Conservation (phyloP, 129 eudicot species). For the Flaveria ramosissima region DNA sequence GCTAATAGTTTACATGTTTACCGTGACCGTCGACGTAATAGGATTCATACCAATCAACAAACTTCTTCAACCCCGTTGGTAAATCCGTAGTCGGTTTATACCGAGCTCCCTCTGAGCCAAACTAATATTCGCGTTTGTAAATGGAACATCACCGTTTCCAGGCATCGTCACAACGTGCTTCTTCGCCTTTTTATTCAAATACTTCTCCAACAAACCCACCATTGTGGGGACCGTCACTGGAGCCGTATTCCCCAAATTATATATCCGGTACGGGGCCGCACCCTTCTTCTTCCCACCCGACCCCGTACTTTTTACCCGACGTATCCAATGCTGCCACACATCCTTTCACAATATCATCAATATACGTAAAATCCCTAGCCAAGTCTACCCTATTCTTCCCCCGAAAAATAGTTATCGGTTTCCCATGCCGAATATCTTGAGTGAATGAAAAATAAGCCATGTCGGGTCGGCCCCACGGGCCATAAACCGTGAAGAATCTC, state of each 20-base stretch:
- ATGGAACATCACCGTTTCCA: conserved; percentile 77
- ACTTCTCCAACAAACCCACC: conserved; percentile 57
- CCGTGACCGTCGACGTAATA: conserved; percentile 51
- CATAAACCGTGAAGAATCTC: conserved; percentile 58
- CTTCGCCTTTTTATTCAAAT: conserved; percentile 63
- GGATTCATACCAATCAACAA: conserved; percentile 60
- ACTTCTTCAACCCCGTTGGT: conserved; percentile 67
- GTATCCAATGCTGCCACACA: conserved; percentile 60
- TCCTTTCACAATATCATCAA: conserved; percentile 67
- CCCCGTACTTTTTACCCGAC: conserved; percentile 56
- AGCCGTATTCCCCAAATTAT: conserved; percentile 63
- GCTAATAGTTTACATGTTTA: conserved; percentile 35
- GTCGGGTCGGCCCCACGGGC: conserved; percentile 72
- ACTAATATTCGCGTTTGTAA: conserved; percentile 72
- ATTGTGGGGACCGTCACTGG: conserved; percentile 67
- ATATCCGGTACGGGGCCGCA: conserved; percentile 57
- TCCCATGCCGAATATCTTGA: conserved; percentile 42
- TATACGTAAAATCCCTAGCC: conserved; percentile 65
- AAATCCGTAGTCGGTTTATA: conserved; percentile 68
- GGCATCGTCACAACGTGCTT: conserved; percentile 52
- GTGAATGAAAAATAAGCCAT: conserved; percentile 64
- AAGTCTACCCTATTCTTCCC: conserved; percentile 57
- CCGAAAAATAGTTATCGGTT: conserved; percentile 50
- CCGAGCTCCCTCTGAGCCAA: conserved; percentile 53
- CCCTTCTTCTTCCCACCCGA: conserved; percentile 65